Evolutionary conservation across 2,329 filamentous ascomycete species (phyloP), one percentile per base, ranked within the genome.

Genomic region (Penicillium psychrosexuale): DNA sequence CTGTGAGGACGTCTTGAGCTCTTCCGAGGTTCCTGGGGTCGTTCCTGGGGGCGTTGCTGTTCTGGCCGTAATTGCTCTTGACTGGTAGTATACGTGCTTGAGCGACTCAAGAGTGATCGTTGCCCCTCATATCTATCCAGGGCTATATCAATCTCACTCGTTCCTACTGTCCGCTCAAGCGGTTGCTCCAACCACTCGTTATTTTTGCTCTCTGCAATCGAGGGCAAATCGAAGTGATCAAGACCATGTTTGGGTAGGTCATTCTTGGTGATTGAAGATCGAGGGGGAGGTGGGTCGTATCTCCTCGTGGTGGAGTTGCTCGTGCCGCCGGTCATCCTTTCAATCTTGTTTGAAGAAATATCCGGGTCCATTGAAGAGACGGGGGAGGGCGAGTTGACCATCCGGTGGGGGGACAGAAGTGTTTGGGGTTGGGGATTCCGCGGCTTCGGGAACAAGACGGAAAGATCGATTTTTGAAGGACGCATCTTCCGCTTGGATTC

Each of bases 401-500:
- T 66, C 24, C 73, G 69, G 36, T 76, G 72, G 15, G 75, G 75
- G n/a, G 75, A 77, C 17, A 75, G 62, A 28, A 76, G 67, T 30
- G 71, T 39, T 27, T 38, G 72, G 19, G 63, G 60, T 5, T 63
- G 50, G 11, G 59, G 57, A 38, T 68, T 63, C 38, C 68, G 68
- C 2, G 74, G 74, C 56, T 71, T 76, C 7, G 75, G 75, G 55
- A 76, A 77, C 15, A 77, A 62, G 15, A 73, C 65, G 31, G 75
- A 77, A 19, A 77, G 65, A 47, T 77, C 75, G 57, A 77, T 73
- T 53, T 70, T 66, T 11, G 69, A 67, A 34, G 75, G 73, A 13
- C 73, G 70, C 47, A 68, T 63, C 58, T 73, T 76, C 34, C 69
- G 63, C 54, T 72, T 73, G n/a, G 67, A 68, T n/a, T 72, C 68